Base-by-base conservation (phyloP, 2,329 filamentous ascomycete genomes). In the Nakataea oryzae region DNA sequence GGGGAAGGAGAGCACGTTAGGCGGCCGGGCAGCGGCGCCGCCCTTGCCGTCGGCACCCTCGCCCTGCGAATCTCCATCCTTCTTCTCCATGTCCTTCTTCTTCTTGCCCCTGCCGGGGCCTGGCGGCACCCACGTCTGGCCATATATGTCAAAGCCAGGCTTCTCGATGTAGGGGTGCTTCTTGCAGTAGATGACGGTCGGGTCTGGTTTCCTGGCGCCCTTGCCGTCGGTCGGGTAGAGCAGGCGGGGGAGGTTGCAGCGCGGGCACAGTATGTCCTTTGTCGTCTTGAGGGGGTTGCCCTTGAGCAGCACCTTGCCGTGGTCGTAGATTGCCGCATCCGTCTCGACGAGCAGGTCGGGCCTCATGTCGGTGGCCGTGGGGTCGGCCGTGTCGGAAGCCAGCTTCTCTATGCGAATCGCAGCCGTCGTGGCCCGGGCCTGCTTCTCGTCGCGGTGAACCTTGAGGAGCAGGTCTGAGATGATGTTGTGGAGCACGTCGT, bases 391-490 rank as follows among this genome's bases (percentile, higher is more conserved):
- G 65, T 85, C 81, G 66, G 79, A 76, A 60, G 82, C 83, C 66
- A 85, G 73, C 69, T 87, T 86, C 73, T 88, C 84, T 69, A 87
- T 81, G 58, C 80, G 78, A 67, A 88, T 86, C 66, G 85, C 80
- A 68, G 88, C 81, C 64, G 87, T 82, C 66, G 83, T 76, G 68
- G 86, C 85, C 72, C 87, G 85, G 61, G 90, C 85, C 66, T 86
- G 83, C 78, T 93, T 93, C 76, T 93, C 90, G 67, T 89, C 83
- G 67, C 87, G 88, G 73, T 93, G 90, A 54, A 85, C 86, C 72
- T 89, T 85, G 69, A 91, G 80, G 66, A 91, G 79, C 60, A 91
- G 80, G 71, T 90, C 88, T 73, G 89, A 87, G 67, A 93, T 81
- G 69, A 93, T 83, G 73, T 90, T 92, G 77, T 89, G 86, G 65